Evolutionary conservation across 1,284 basidiomycete species (phyloP), one percentile per base, ranked within the genome.

Genomic region (Heterobasidion parviporum): DNA sequence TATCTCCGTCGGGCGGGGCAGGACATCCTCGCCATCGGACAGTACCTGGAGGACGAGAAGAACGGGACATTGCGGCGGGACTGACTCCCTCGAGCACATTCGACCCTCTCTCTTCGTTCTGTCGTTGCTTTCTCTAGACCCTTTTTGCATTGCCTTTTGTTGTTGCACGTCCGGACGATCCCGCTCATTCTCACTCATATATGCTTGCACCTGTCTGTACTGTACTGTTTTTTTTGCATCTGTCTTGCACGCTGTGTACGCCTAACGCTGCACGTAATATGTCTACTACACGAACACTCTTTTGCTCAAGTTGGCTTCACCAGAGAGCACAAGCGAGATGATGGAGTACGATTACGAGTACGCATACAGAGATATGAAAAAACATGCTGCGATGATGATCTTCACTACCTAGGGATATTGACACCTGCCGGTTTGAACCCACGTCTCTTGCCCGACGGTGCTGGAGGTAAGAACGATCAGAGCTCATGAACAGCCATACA

Each of bases 11-110:
- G 85, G 26, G 74, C 88, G 14, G 87, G 90, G 7, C 84, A 89
- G 64, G 87, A 91, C 68, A 87, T 92, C 56, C 71, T 87, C 49
- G 92, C 92, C 7, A 90, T 94, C 64, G 88, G 90, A 18, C 87
- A 89, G 64, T 94, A 92, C 68, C 73, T 94, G 34, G 91, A 93
- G 62, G 92, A 94, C 63, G 89, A 93, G 68, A 87, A 87, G 74
- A 87, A 85, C 62, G 89, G 88, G 20, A 77, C 72, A 18, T 67
- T 90, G 48, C 76, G 75, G 53, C 65, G 69, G 51, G 69, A 74
- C 50, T 68, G 56, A 60, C 26, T 26, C 26, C 26, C 26, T 4
- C 26, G 26, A 26, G 5, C 26, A 26, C 26, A 6, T 20, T 10
- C 15, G 10, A 16, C 33, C 20, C 12, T 38, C 10, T 43, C 48